Base-by-base conservation (phyloP, 139 green algal genomes). In the Limnomonas spitsbergensis region DNA sequence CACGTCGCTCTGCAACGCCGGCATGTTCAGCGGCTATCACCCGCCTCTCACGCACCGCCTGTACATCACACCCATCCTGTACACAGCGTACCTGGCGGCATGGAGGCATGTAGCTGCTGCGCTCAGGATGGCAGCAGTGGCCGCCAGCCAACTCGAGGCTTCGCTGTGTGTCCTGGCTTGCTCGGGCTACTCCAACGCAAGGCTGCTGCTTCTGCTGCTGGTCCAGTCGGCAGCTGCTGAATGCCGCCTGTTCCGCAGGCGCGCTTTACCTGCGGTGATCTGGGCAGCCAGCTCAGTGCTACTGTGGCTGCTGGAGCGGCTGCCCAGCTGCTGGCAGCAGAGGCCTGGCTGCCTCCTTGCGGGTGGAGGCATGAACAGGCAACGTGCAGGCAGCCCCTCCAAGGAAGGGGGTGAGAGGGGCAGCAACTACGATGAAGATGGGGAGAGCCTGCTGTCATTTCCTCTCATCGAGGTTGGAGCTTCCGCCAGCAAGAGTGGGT, bases 1-100 rank as follows among this genome's bases (percentile, higher is more conserved):
- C 70, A 67, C 70, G 9, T 7, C 40, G 4, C 34, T 66, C 26
- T 7, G 24, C 38, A 77, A 67, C 32, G 39, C 70, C 4, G 20
- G 37, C 39, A 77, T 61, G 39, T 77, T 61, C 7, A 34, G 14
- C 3, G 70, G 40, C 26, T 77, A 77, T 38, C 26, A 77, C 40
- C 70, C 70, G 2, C 37, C 38, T 3, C 70, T 77, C 70, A 77
- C 70, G 39, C 38, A 14, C 6, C 39, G 70, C 14, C n/a, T 77
- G 27, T 37, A 77, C 6, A 4, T 77, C 39, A 37, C 70, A 3
- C 70, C 70, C 27, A 39, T 77, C 39, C 40, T 77, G 27, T 77
- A 77, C 70, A 6, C 38, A 29, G 34, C 14, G 24, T 77, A 77
- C 40, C 6, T 77, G 39, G 40, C 39, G 27, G 39, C 3, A 3